Evolutionary conservation across 2,329 filamentous ascomycete genomes (phyloP), one percentile per base, ranked within the genome.

Genomic region (Xylariaceae sp.): DNA sequence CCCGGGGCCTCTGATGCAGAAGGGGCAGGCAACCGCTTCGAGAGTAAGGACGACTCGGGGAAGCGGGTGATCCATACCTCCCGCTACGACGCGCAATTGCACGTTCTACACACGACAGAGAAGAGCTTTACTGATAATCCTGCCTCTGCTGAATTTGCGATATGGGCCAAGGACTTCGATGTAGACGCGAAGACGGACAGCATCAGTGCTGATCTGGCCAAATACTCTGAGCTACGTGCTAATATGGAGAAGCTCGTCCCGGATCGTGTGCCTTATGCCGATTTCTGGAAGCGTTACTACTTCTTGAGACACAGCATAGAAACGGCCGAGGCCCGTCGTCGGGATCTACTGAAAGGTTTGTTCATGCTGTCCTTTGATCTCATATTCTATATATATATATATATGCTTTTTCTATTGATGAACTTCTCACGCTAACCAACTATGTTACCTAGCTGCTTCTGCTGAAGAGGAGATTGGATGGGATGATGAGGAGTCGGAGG

Each of bases 221-320:
- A 87, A 68, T 95, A 96, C 67, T 83, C 86, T 7, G 92, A 97
- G 72, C 75, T 99, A 64, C 80, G 91, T 63, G 73, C 80, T 30
- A 91, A 91, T 0, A 97, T 99, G 92, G 94, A 96, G 79, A 91
- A 87, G 74, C 76, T 96, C 53, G 94, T 99, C n/a, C 94, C 94
- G 1, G 91, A 91, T 71, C 82, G 84, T 63, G 89, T 96, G n/a
- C 81, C 91, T 35, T 99, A 99, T 67, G 80, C 77, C 50, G 82
- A 87, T 50, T 99, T 99, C 70, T 99, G 94, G 92, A 87, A 82
- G 68, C 81, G 94, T 53, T 99, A 99, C 73, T 97, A 97, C 71
- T 99, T 96, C 76, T 74, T 97, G 60, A 81, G 92, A 65, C 87
- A 95, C 67, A 89, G 94, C 12, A 88, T 99, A 60, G 92, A 97